Conservation (phyloP, 192 early-diverging fungal genomes). For the Ambispora gerdemannii region DNA sequence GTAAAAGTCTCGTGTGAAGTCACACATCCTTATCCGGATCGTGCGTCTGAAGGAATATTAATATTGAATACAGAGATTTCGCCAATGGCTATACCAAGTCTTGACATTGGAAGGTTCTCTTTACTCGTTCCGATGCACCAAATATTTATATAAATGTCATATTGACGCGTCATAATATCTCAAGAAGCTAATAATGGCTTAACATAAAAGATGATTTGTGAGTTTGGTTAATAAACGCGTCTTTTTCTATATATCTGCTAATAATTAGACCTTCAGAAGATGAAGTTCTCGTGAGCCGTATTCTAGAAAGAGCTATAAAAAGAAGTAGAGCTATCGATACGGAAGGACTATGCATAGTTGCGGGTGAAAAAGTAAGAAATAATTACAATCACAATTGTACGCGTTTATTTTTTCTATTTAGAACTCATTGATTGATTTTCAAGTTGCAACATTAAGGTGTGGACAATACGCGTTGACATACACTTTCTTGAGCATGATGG, state of each 20-base stretch:
- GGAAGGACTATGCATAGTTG: conserved; percentile 94
- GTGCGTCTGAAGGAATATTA: conserved; percentile 84
- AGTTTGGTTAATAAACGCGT: neutral
- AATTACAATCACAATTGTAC: too few relatives aligned
- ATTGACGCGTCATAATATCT: too few relatives aligned
- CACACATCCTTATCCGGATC: conserved; percentile 64
- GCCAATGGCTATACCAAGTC: conserved; percentile 75
- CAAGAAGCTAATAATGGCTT: too few relatives aligned
- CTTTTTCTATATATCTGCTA: conserved; percentile 6
- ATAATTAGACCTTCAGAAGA: conserved; percentile 63
- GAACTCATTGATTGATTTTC: neutral
- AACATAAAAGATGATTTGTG: too few relatives aligned
- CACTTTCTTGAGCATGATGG: conserved; percentile 93
- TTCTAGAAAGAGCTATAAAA: conserved; percentile 86
- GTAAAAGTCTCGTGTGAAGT: conserved; percentile 71
- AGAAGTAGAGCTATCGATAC: conserved; percentile 87
- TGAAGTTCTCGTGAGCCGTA: conserved; percentile 79
- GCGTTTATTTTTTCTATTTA: neutral
- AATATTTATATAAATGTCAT: too few relatives aligned
- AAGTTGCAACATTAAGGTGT: conserved; percentile 54
- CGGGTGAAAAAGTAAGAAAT: conserved; percentile 77
- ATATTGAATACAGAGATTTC: conserved; percentile 85
- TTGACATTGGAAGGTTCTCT: conserved; percentile 65
- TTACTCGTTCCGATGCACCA: too few relatives aligned
- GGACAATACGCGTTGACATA: conserved; percentile 87